Base-by-base conservation (phyloP, 495 filamentous ascomycete species). In the Parmelia sp. region DNA sequence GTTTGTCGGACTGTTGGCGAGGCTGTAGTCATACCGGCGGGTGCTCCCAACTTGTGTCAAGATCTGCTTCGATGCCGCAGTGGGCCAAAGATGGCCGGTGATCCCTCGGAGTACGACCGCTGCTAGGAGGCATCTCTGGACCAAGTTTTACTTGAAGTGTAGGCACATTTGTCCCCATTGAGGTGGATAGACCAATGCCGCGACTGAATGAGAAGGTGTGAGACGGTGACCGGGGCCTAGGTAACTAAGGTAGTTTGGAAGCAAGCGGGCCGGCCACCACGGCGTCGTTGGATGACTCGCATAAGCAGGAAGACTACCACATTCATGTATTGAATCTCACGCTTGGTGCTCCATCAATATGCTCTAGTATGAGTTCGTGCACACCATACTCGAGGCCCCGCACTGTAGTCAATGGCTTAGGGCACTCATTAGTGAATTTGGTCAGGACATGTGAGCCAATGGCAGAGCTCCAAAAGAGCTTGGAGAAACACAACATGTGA, bases 401-500 rank as follows among this genome's bases (percentile, higher is more conserved):
- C 51, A 31, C 51, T 17, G 49, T 53, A 53, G 49, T 55, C 27
- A 33, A 33, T 31, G 31, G 25, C 15, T 53, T 53, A 53, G 39
- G 47, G 47, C 47, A 53, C 15, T 21, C 17, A 27, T 55, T 55
- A 55, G 51, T 55, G 14, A 21, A 55, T 31, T 31, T 19, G 19
- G n/a, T n/a, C 21, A 5, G 2, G 29, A 15, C 3, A 6, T 33
- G 7, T 25, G 39, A 35, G 37, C 61, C 61, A 63, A 63, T 63
- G 36, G 55, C 25, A 6, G 51, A n/a, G 25, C 47, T 10, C n/a
- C 17, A 39, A 63, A 36, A 40, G 27, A 42, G 25, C 61, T 42
- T 62, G 12, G 47, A 63, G 61, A 57, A 44, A 42, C 5, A 57
- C 21, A 63, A 63, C 61, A 63, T 63, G 61, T 63, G 61, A 63